phyloP scores from a whole-genome alignment of 2,329 filamentous ascomycete genomes.

The Epichloe scottii region DNA sequence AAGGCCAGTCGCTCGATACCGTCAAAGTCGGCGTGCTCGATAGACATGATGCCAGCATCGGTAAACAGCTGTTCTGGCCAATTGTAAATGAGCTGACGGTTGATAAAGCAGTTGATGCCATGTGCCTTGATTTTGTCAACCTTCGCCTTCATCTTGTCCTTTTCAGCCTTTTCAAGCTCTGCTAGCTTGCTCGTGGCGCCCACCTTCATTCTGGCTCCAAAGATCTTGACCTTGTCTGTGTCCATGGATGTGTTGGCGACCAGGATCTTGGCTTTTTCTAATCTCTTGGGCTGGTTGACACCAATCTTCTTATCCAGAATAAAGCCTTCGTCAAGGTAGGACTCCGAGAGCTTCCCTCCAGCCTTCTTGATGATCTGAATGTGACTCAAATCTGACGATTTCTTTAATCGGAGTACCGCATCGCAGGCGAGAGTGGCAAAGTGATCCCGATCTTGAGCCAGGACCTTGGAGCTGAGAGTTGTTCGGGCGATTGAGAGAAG shows the following conservation, averaged over 20 bases:
- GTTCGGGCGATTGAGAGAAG: slow-evolving; percentile 84
- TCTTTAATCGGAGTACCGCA: slow-evolving; percentile 79
- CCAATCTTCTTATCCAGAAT: slow-evolving; percentile 99
- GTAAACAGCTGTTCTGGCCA: slow-evolving; percentile 99
- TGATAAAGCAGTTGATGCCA: slow-evolving; percentile 99
- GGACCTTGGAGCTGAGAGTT: slow-evolving; percentile 92
- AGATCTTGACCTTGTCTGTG: slow-evolving; percentile 99
- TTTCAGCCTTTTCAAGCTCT: slow-evolving; percentile 96
- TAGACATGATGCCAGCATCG: slow-evolving; percentile 94
- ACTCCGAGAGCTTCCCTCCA: slow-evolving; percentile 92
- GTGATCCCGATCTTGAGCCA: slow-evolving; percentile 85
- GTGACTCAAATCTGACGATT: slow-evolving; percentile 86
- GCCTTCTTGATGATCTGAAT: slow-evolving; percentile 99
- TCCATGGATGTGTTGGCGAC: slow-evolving; percentile 99
- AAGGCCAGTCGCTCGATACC: slow-evolving; percentile 90
- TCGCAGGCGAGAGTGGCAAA: slow-evolving; percentile 85
- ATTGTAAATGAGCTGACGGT: slow-evolving; percentile 98
- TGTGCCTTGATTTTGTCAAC: slow-evolving; percentile 98
- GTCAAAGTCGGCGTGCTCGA: slow-evolving; percentile 98
- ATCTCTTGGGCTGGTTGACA: slow-evolving; percentile 92
- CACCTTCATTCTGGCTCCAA: slow-evolving; percentile 93
- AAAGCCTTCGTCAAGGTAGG: slow-evolving; percentile 95
- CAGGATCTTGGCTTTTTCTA: slow-evolving; percentile 97
- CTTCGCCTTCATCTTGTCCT: slow-evolving; percentile 99
- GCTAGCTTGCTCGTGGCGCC: slow-evolving; percentile 91